Evolutionary conservation across 805 yeast genomes (phyloP), one percentile per base, ranked within the genome.

Genomic region (Barnettozyma populi): DNA sequence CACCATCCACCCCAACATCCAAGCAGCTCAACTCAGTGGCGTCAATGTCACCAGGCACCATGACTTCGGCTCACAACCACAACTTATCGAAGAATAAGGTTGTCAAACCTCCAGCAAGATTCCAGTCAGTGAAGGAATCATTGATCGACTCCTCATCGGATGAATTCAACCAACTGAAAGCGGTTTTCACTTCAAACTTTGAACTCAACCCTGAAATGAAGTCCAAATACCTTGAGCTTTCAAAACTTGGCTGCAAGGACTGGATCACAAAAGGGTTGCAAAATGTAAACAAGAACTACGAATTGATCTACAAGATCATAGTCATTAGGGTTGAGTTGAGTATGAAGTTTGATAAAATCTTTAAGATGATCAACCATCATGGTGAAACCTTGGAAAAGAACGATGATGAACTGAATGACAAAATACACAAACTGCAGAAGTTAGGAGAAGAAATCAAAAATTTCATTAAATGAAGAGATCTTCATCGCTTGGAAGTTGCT

Each of bases 391-490:
- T 71, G 35, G 64, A 61, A 36, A 47, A 53, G 7, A 66, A 64
- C 44, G 73, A 68, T 35, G 49, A 46, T 3, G 52, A 57, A 13
- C 44, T 71, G 21, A 67, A 69, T 50, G 61, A 56, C 16, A 70
- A 71, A 52, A 54, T 69, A 45, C 46, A 46, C 2, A 67, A 66
- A 45, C 61, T 76, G 23, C 72, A 68, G 48, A 65, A 61, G n/a
- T 59, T 74, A 29, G 78, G 78, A 13, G 64, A 63, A 39, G 75
- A 72, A 45, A 69, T 69, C 39, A 59, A 66, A 21, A 55, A 61
- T 45, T 60, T 66, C 25, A 57, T 73, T 53, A 56, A 63, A 55
- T 37, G 21, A 35, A 18, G 13, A 9, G 19, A 3, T 31, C 9
- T 10, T 32, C 36, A 13, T 8, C 13, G 10, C 13, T 25, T 25